phyloP scores from a whole-genome alignment of 768 basidiomycete species.

The Daedaleopsis nitida region DNA sequence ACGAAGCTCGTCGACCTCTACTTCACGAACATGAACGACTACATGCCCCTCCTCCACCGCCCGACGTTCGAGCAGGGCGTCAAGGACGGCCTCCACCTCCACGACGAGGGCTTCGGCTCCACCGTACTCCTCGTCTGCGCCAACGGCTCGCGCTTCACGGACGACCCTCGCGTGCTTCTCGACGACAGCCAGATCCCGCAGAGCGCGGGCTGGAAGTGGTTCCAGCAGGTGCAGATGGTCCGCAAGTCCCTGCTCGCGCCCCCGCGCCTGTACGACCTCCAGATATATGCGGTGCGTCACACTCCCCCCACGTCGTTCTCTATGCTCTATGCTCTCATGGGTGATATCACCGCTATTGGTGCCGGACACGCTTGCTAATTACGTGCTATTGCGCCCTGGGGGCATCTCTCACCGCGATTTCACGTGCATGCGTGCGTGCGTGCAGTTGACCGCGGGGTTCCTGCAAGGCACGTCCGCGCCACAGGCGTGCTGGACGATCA shows the following conservation, averaged over 20 bases:
- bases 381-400: not conserved
- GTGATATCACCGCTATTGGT: not conserved
- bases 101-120: conserved; percentile 44
- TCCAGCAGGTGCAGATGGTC: conserved; percentile 60
- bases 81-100: conserved; percentile 40
- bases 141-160: conserved; percentile 49
- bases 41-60: conserved; percentile 51
- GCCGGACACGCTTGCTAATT: conserved; percentile 14
- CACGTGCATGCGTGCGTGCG: conserved; percentile 20
- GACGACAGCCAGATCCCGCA: conserved; percentile 29
- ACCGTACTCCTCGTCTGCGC: conserved; percentile 56
- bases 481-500: conserved; percentile 56
- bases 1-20: conserved; percentile 47
- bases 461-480: conserved; percentile 48
- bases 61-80: conserved; percentile 45
- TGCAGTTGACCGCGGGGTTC: conserved; percentile 39
- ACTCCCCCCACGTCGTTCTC: not conserved
- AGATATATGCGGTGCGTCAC: conserved; percentile 57
- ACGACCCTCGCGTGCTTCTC: conserved; percentile 50
- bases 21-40: conserved; percentile 44
- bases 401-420: not conserved
- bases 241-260: conserved; percentile 57
- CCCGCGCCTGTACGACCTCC: conserved; percentile 69
- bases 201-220: conserved; percentile 50
- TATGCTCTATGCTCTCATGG: not conserved